Conservation (phyloP, 1,284 basidiomycete genomes). For the Peniophora sp. region DNA sequence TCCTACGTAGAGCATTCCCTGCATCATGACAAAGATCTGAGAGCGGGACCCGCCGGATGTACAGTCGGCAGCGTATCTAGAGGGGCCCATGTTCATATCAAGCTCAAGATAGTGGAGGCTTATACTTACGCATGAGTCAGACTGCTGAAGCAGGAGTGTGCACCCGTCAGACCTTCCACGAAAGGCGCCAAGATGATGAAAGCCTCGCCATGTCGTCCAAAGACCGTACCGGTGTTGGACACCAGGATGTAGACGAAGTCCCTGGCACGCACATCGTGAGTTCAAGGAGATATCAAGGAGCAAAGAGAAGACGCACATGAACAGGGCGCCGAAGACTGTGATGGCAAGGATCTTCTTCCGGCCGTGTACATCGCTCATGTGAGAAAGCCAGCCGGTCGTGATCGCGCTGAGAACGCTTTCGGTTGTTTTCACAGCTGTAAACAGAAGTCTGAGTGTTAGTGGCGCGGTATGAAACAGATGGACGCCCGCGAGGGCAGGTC, state of each 20-base stretch:
- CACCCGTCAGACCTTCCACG: slow-evolving; percentile 40
- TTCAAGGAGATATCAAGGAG: background rate
- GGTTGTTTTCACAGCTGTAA: background rate
- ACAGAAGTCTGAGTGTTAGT: background rate
- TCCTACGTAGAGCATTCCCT: slow-evolving; percentile 43
- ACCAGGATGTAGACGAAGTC: slow-evolving; percentile 41
- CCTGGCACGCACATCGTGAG: slow-evolving; percentile 19
- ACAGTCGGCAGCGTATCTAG: slow-evolving; percentile 38
- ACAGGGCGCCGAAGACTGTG: background rate
- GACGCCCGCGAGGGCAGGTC: background rate
- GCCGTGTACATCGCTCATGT: background rate
- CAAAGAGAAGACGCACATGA: background rate
- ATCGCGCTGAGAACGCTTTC: slow-evolving; percentile 1
- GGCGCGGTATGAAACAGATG: too few species aligned
- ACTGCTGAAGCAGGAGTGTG: slow-evolving; percentile 41
- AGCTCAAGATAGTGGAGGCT: too few species aligned
- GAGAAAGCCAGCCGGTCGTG: background rate
- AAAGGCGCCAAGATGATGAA: slow-evolving; percentile 40
- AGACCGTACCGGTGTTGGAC: slow-evolving; percentile 29
- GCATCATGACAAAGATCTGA: slow-evolving; percentile 42
- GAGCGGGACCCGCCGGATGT: slow-evolving; percentile 42
- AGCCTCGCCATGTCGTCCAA: slow-evolving; percentile 31
- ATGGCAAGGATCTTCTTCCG: background rate
- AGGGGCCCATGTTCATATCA: too few species aligned
- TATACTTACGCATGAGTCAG: slow-evolving; percentile 35